These are phyloP conservation scores for Martiniozyma asiatica DNA, from an alignment of 1,139 yeast genomes.

Conservation along the genomic window DNA sequence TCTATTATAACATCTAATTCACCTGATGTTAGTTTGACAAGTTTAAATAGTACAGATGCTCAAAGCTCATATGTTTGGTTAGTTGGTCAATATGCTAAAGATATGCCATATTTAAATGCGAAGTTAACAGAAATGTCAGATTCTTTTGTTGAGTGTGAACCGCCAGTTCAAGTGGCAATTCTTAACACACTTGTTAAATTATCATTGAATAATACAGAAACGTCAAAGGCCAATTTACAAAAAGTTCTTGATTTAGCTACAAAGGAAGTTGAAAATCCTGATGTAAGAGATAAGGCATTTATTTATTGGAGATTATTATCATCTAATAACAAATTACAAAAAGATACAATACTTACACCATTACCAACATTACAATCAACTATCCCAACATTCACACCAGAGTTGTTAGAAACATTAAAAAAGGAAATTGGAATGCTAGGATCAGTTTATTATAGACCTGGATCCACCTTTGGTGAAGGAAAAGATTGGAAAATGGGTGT, in stretches of 20 bases:
- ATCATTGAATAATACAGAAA: slow-evolving; percentile 36
- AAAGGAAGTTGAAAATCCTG: slow-evolving; percentile 74
- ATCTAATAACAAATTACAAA: slow-evolving; percentile 33
- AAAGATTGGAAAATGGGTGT: slow-evolving; percentile 19
- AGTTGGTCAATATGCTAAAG: slow-evolving; percentile 75
- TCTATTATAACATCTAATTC: slow-evolving; percentile 42
- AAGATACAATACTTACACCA: slow-evolving; percentile 44
- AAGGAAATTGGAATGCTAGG: slow-evolving; percentile 76
- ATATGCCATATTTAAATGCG: slow-evolving; percentile 43
- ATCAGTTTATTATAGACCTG: slow-evolving; percentile 83
- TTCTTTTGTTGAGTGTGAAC: slow-evolving; percentile 59
- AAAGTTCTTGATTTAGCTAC: slow-evolving; percentile 67
- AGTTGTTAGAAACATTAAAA: slow-evolving; percentile 54
- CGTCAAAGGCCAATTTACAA: slow-evolving; percentile 46
- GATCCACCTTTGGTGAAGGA: slow-evolving; percentile 49
- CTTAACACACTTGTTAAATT: slow-evolving; percentile 74
- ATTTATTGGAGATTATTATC: slow-evolving; percentile 80
- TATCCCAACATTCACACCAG: slow-evolving; percentile 59
- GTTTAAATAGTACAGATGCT: slow-evolving; percentile 50
- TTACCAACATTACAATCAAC: slow-evolving; percentile 66
- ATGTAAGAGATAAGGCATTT: slow-evolving; percentile 88
- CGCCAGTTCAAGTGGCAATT: slow-evolving; percentile 64
- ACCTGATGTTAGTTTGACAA: slow-evolving; percentile 27
- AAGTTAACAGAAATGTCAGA: slow-evolving; percentile 40
- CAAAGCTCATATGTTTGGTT: slow-evolving; percentile 79